Evolutionary conservation across 306 rosid genomes (phyloP), one percentile per base, ranked within the genome.

Genomic region (Amphicarpaea edgeworthii): DNA sequence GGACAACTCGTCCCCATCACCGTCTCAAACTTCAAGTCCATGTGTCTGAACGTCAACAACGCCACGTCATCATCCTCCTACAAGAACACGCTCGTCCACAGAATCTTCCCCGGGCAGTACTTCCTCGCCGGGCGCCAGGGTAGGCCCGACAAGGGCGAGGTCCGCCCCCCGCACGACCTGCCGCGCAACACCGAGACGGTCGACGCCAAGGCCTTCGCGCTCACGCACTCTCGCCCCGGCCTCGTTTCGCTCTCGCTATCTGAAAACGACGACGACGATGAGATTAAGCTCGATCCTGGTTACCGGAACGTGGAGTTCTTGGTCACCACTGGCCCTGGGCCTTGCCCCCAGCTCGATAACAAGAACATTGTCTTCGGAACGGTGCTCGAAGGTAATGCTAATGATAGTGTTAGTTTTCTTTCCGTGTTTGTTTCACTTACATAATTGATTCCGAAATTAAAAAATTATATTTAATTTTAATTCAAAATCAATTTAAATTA

Each of bases 301-400:
- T 94, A 94, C 62, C 80, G 92, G 6, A 94, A 94, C 12, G 96
- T 91, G 14, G 96, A 94, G 58, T 94, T 94, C 83, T 83, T 90
- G 42, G 87, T 94, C 78, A 91, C 97, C 21, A 91, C 97, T 3
- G 98, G 98, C 5, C 97, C 98, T 1, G 95, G 95, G 1, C 98
- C 96, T 21, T 91, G 97, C 41, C 96, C 98, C 1, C 84, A 84
- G 75, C 97, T 94, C 30, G 97, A 94, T 76, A 41, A 20, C 45
- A 90, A 84, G 78, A 94, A 94, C 83, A 85, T 94, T 9, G 91
- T 94, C 71, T 94, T 94, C 43, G 97, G 98, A 47, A 55, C 92
- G 0, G 97, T 94, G 7, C 94, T 94, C 7, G 90, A 91, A 91
- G 98, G 98, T 91, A 81, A 57, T 1, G 8, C 17, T 23, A 54